These are phyloP conservation scores for Wickerhamomyces chambardii DNA, from an alignment of 805 yeast species.

Conservation along the genomic window DNA sequence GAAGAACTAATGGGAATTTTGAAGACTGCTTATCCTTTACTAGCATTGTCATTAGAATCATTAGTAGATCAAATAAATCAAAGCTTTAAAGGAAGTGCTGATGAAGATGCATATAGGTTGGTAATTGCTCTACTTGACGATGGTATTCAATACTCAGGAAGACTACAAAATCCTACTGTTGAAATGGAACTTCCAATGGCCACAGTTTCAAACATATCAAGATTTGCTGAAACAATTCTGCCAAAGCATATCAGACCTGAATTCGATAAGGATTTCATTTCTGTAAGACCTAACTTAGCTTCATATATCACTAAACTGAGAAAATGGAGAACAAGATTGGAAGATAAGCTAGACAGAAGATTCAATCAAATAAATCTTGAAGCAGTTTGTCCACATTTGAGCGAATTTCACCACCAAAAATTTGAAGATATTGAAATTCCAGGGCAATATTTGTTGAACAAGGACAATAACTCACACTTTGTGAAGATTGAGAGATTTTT, in stretches of 20 bases:
- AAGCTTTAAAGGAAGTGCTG: conserved; percentile 87
- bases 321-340: conserved; percentile 88
- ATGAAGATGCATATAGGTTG: conserved; percentile 91
- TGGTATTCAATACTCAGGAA: conserved; percentile 83
- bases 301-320: conserved; percentile 76
- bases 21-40: conserved; percentile 91
- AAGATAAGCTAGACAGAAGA: conserved; percentile 83
- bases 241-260: conserved; percentile 85
- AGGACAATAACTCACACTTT: conserved; percentile 85
- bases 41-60: conserved; percentile 89
- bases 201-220: conserved; percentile 78
- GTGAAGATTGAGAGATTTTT: conserved; percentile 88
- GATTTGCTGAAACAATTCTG: conserved; percentile 88
- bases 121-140: conserved; percentile 90
- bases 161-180: conserved; percentile 79
- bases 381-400: conserved; percentile 86
- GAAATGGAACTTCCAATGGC: conserved; percentile 85
- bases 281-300: conserved; percentile 81
- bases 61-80: conserved; percentile 93
- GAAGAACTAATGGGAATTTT: conserved; percentile 89
- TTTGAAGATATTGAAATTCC: conserved; percentile 97
- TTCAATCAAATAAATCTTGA: conserved; percentile 76
- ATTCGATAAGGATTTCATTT: conserved; percentile 85
- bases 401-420: conserved; percentile 96
- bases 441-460: conserved; percentile 87